phyloP scores from a whole-genome alignment of 2,329 filamentous ascomycete species.

The Kalaharituber pfeilii region DNA sequence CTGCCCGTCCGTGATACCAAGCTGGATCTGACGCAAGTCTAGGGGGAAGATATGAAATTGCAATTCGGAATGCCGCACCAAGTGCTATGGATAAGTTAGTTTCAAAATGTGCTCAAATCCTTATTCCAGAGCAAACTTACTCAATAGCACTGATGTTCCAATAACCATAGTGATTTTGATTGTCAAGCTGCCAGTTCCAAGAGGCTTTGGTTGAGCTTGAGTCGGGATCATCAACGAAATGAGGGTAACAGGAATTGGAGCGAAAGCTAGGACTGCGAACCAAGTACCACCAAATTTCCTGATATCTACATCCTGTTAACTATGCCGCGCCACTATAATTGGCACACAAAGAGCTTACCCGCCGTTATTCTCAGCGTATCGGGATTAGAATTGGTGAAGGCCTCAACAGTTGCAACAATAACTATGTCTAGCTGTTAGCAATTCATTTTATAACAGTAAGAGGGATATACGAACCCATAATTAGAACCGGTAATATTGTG shows the following conservation, averaged over 20 bases:
- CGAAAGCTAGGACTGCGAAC: background rate
- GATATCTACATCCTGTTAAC: background rate
- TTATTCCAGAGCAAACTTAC: background rate
- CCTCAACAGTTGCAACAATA: background rate
- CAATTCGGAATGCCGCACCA: background rate
- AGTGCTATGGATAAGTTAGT: background rate
- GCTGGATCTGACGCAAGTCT: slow-evolving; percentile 39
- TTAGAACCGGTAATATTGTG: background rate
- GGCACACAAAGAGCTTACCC: background rate
- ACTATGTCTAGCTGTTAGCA: background rate
- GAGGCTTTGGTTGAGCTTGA: slow-evolving; percentile 22
- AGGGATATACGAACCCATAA: background rate
- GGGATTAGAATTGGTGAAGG: background rate
- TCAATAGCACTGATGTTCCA: slow-evolving; percentile 32
- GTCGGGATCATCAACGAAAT: slow-evolving; percentile 31
- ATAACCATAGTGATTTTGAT: slow-evolving; percentile 51
- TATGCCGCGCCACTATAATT: background rate
- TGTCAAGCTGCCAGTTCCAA: slow-evolving; percentile 38
- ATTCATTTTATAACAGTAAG: background rate
- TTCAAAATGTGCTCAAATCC: background rate
- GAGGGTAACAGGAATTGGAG: background rate
- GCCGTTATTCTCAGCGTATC: background rate
- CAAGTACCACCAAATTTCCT: background rate
- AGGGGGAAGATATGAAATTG: background rate
- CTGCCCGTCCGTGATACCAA: slow-evolving; percentile 52